A percentile compares a stretch with the other conserved stretches of the same genome.
Conservation (phyloP, 164 flowering plant species). For the Berberis thunbergii region DNA sequence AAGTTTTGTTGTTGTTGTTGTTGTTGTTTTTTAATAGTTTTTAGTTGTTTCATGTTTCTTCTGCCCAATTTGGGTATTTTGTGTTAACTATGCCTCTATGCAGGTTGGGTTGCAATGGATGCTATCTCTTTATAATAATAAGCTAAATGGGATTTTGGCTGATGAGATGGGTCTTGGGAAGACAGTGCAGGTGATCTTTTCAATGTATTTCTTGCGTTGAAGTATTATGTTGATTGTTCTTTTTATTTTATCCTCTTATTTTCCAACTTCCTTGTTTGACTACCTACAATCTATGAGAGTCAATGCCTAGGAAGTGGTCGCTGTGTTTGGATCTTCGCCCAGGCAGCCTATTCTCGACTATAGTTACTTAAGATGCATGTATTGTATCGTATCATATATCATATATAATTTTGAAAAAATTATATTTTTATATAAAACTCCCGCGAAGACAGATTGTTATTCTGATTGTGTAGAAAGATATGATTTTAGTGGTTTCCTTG, state of each 20-base stretch:
- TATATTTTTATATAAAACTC: no score
- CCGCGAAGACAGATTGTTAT: no score
- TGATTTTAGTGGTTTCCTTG: no score
- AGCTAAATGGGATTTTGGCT: constrained; percentile 95
- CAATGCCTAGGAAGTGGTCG: no score
- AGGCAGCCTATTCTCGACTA: no score
- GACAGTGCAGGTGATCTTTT: constrained; percentile 75
- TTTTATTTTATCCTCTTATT: neutral
- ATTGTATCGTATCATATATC: no score
- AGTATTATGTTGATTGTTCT: neutral
- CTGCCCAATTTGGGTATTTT: neutral
- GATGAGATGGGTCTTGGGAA: constrained; percentile 99
- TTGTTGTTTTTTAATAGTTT: neutral
- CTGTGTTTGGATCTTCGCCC: no score
- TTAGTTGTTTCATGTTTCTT: neutral
- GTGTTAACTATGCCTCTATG: constrained; percentile 1
- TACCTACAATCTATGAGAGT: no score
- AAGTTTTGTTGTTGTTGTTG: neutral
- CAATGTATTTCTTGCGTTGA: constrained; percentile 1
- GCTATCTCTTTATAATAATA: constrained; percentile 97
- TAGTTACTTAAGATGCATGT: no score
- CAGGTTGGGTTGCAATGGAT: constrained; percentile 99
- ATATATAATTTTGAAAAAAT: no score
- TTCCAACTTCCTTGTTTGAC: neutral
- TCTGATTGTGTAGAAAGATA: no score